Evolutionary conservation across 169 alveolate species (phyloP).

Genomic region (Babesia gibsoni): DNA sequence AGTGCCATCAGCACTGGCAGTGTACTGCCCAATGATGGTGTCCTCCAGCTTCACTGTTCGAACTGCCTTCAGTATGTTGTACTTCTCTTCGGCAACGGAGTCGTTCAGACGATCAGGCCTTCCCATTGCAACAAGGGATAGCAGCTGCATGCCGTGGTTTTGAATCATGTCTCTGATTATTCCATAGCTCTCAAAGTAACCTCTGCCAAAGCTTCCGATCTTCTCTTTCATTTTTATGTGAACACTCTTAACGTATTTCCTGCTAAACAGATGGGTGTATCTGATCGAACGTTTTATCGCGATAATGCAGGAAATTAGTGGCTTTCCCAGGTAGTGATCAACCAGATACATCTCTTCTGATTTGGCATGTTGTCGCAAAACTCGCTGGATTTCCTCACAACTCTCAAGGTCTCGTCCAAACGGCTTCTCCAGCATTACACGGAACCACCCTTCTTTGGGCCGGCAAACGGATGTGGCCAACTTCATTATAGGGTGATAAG

Average conservation of each 20-base stretch:
- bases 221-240: conserved; percentile 62
- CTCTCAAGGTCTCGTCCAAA: conserved; percentile 57
- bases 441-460: conserved; percentile 56
- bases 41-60: conserved; percentile 49
- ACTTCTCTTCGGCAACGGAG: conserved; percentile 39
- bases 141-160: conserved; percentile 61
- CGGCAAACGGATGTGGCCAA: conserved; percentile 56
- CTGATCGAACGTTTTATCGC: conserved; percentile 39
- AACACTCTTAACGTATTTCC: conserved; percentile 51
- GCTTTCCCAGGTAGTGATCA: conserved; percentile 67
- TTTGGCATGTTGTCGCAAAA: conserved; percentile 25
- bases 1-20: conserved; percentile 39
- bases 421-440: conserved; percentile 67
- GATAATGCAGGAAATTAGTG: conserved; percentile 51
- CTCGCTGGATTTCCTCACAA: conserved; percentile 27
- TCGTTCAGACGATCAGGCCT: conserved; percentile 20
- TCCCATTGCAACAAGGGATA: conserved; percentile 60
- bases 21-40: conserved; percentile 53
- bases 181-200: conserved; percentile 60
- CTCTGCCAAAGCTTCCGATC: conserved; percentile 57
- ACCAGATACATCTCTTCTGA: conserved; percentile 56
- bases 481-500: conserved; percentile 59
- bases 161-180: conserved; percentile 66
- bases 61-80: conserved; percentile 37
- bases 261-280: conserved; percentile 40